Percentiles rank a stretch among this genome's conserved stretches.
These are phyloP conservation scores for Colletotrichum truncatum DNA, from an alignment of 2,329 filamentous ascomycete species.

Conservation along the genomic window DNA sequence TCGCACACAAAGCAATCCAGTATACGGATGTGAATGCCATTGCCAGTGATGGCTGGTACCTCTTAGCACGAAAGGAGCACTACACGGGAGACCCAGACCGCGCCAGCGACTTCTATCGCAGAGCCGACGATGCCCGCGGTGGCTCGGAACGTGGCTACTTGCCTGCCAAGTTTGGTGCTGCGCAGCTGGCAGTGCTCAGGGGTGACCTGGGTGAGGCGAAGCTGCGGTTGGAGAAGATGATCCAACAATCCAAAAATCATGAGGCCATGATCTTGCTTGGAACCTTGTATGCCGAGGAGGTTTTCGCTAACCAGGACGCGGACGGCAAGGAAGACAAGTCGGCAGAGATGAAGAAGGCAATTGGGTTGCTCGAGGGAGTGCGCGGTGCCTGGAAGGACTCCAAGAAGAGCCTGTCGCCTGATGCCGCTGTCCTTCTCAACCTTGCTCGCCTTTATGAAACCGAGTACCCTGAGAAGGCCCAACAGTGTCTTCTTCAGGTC, in stretches of 20 bases:
- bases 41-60: constrained; percentile 97
- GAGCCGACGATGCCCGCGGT: constrained; percentile 90
- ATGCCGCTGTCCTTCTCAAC: constrained; percentile 89
- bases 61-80: constrained; percentile 91
- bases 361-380: constrained; percentile 84
- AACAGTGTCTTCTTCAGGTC: constrained; percentile 91
- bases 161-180: constrained; percentile 93
- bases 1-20: constrained; percentile 93
- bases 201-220: constrained; percentile 92
- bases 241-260: constrained; percentile 82
- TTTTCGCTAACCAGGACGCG: constrained; percentile 79
- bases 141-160: constrained; percentile 91
- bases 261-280: constrained; percentile 94
- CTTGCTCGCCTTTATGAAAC: constrained; percentile 90
- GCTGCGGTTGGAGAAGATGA: constrained; percentile 91
- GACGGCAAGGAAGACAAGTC: constrained; percentile 87
- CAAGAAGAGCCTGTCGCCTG: constrained; percentile 82
- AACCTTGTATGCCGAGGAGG: constrained; percentile 92
- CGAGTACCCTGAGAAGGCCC: constrained; percentile 86
- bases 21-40: constrained; percentile 96
- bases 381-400: constrained; percentile 91
- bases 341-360: constrained; percentile 85
- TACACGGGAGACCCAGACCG: constrained; percentile 78
- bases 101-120: constrained; percentile 86
- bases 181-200: constrained; percentile 86